These are phyloP conservation scores for Fusarium sp. DNA, from an alignment of 2,329 filamentous ascomycete species.

Conservation along the genomic window DNA sequence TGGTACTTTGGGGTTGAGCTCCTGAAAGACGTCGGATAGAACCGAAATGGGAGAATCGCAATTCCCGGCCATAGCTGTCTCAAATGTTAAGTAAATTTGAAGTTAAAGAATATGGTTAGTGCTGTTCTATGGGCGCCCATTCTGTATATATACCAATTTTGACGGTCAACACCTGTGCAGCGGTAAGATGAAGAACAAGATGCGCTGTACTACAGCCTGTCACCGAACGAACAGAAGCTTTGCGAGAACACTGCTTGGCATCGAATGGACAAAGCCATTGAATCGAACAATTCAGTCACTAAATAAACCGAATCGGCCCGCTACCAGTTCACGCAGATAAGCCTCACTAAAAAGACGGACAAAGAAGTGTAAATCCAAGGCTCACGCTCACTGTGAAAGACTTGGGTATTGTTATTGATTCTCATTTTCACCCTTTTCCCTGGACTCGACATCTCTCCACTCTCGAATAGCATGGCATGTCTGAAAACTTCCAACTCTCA, in stretches of 20 bases:
- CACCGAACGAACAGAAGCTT: background rate
- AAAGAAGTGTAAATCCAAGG: background rate
- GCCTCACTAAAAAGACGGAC: background rate
- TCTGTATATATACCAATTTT: background rate
- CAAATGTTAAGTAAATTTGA: background rate
- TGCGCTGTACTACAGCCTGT: background rate
- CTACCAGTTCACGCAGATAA: background rate
- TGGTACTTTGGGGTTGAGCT: background rate
- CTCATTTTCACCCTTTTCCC: conserved; percentile 11
- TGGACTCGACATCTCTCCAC: background rate
- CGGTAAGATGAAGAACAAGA: background rate
- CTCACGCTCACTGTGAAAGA: background rate
- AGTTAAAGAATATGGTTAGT: background rate
- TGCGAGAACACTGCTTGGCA: background rate
- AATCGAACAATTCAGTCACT: background rate
- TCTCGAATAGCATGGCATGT: background rate
- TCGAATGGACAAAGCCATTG: background rate
- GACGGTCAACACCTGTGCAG: background rate
- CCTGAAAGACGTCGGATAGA: background rate
- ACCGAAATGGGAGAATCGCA: background rate
- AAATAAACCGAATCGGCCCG: background rate
- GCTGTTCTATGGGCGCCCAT: background rate
- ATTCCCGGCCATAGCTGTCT: background rate
- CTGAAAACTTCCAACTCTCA: background rate
- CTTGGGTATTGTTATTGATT: conserved; percentile 9